These are phyloP conservation scores for Chrysoporthe austroafricana DNA, from an alignment of 2,329 filamentous ascomycete genomes.

Conservation along the genomic window DNA sequence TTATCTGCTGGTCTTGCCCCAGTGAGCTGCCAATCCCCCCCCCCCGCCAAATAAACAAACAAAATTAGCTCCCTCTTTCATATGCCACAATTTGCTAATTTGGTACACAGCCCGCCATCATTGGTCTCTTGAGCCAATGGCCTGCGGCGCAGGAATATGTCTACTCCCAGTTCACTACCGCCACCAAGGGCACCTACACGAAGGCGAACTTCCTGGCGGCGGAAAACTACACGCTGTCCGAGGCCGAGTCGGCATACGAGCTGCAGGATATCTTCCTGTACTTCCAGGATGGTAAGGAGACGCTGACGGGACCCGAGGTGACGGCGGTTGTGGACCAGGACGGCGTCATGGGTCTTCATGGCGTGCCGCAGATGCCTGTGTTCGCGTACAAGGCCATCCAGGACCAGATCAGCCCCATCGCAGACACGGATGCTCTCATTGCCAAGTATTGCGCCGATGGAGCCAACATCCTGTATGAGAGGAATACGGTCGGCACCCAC, in stretches of 20 bases:
- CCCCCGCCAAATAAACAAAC: too few species aligned
- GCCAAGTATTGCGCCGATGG: slow-evolving; percentile 44
- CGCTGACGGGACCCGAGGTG: slow-evolving; percentile 34
- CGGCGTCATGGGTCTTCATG: slow-evolving; percentile 42
- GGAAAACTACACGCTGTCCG: slow-evolving; percentile 34
- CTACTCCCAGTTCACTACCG: slow-evolving; percentile 35
- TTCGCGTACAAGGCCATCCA: slow-evolving; percentile 51
- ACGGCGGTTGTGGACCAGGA: slow-evolving; percentile 36
- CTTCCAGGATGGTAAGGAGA: slow-evolving; percentile 42
- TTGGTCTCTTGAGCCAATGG: slow-evolving; percentile 42
- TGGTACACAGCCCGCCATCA: slow-evolving; percentile 17
- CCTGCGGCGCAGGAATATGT: slow-evolving; percentile 37
- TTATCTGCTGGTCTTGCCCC: slow-evolving; percentile 39
- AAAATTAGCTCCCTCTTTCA: background rate
- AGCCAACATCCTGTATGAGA: slow-evolving; percentile 48
- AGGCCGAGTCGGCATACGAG: slow-evolving; percentile 37
- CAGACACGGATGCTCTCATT: slow-evolving; percentile 46
- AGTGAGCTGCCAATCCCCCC: background rate
- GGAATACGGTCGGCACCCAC: slow-evolving; percentile 48
- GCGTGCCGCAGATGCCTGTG: slow-evolving; percentile 49
- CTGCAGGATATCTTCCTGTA: slow-evolving; percentile 44
- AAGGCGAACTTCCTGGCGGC: slow-evolving; percentile 39
- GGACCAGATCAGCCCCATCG: slow-evolving; percentile 47
- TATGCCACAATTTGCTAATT: background rate
- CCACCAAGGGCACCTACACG: slow-evolving; percentile 38